These are phyloP conservation scores for Groenewaldozyma sp. DNA, from an alignment of 1,139 yeast genomes.

Conservation along the genomic window DNA sequence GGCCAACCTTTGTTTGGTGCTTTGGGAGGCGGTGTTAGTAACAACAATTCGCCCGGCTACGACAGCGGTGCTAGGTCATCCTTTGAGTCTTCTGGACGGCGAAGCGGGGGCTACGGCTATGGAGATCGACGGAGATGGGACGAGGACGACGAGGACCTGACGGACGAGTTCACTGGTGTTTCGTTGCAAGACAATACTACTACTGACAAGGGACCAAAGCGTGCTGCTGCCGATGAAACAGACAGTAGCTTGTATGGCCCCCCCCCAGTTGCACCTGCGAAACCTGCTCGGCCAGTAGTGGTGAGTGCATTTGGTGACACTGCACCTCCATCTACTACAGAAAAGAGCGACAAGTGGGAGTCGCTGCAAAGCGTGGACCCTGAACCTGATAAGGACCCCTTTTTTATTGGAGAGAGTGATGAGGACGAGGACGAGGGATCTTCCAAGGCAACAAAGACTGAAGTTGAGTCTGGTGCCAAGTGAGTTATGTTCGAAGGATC, in stretches of 20 bases:
- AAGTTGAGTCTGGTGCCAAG: conserved; percentile 3
- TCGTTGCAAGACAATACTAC: conserved; percentile 44
- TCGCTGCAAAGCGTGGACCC: conserved; percentile 51
- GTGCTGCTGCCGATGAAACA: conserved; percentile 4
- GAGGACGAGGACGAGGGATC: conserved; percentile 43
- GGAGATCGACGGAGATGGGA: conserved; percentile 14
- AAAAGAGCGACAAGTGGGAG: conserved; percentile 43
- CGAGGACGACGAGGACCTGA: conserved; percentile 28
- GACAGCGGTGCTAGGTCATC: neutral
- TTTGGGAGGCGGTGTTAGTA: conserved; percentile 11
- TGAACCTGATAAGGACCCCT: conserved; percentile 56
- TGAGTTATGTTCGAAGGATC: conserved; percentile 1
- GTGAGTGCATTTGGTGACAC: conserved; percentile 26
- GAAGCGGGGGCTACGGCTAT: neutral
- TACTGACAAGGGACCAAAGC: conserved; percentile 26
- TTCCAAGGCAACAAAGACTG: conserved; percentile 2
- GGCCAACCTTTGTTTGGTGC: conserved; percentile 16
- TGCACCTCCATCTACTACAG: conserved; percentile 8
- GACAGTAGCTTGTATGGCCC: conserved; percentile 2
- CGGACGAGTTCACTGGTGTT: conserved; percentile 50
- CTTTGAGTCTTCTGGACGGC: neutral
- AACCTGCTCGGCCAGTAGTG: conserved; percentile 12
- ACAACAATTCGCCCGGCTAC: conserved; percentile 7
- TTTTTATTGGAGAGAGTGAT: conserved; percentile 70
- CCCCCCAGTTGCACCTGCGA: conserved; percentile 9